A percentile compares a stretch with the other conserved stretches of the same genome.
Evolutionary conservation across 1,139 yeast species (phyloP).

Genomic region (Hanseniaspora sp.): DNA sequence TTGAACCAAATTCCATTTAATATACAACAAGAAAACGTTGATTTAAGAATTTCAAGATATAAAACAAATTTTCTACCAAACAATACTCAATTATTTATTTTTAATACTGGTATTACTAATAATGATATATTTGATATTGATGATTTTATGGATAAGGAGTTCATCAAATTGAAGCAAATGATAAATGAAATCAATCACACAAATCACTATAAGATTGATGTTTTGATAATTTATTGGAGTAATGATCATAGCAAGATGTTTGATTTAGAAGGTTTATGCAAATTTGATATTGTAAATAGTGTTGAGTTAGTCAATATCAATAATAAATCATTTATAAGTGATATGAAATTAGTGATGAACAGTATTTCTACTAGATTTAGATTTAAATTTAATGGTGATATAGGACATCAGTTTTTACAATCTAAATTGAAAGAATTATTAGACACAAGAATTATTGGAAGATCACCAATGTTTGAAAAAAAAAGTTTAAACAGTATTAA

Average conservation of each 20-base stretch:
- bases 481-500: neutral
- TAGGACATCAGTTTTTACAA: neutral
- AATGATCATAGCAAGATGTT: conserved; percentile 25
- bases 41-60: conserved; percentile 18
- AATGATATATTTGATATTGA: conserved; percentile 28
- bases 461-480: neutral
- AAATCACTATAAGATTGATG: conserved; percentile 28
- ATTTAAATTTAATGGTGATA: conserved; percentile 23
- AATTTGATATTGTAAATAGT: conserved; percentile 23
- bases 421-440: neutral
- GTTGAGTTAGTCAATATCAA: conserved; percentile 25
- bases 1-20: neutral
- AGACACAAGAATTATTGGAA: neutral
- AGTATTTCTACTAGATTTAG: conserved; percentile 21
- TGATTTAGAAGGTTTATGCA: conserved; percentile 22
- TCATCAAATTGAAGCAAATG: conserved; percentile 28
- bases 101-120: conserved; percentile 32
- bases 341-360: conserved; percentile 22
- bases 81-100: conserved; percentile 29
- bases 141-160: conserved; percentile 29
- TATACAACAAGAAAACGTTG: conserved; percentile 5
- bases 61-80: conserved; percentile 19
- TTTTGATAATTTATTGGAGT: conserved; percentile 33
- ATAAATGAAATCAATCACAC: conserved; percentile 28
- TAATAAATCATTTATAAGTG: conserved; percentile 23